phyloP scores from a whole-genome alignment of 768 basidiomycete genomes.

The Tremella mesenterica region DNA sequence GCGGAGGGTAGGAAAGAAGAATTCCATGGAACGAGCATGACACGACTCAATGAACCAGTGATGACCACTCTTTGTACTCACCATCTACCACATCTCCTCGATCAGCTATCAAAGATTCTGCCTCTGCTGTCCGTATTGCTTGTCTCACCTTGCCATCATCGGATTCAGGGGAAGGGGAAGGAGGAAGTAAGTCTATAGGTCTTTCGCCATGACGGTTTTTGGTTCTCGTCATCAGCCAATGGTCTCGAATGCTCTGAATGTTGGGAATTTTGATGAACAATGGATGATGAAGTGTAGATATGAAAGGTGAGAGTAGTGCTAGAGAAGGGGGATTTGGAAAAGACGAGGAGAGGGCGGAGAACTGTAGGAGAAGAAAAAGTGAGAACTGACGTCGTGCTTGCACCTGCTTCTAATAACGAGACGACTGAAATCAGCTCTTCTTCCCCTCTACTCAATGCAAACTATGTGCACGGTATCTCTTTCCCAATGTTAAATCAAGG shows the following conservation, averaged over 20 bases:
- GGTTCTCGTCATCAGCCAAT: conserved; percentile 49
- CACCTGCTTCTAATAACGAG: conserved; percentile 64
- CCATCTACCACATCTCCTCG: conserved; percentile 60
- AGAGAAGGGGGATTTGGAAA: not conserved
- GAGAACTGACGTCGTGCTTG: conserved; percentile 55
- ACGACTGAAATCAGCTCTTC: conserved; percentile 11
- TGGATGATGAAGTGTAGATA: not conserved
- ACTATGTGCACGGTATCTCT: no score
- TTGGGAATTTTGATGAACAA: not conserved
- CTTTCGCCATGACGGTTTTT: conserved; percentile 62
- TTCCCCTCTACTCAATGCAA: no score
- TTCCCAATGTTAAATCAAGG: no score
- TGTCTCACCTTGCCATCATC: conserved; percentile 52
- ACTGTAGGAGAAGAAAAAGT: no score
- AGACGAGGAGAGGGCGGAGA: not conserved
- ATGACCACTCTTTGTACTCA: no score
- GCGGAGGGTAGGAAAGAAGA: no score
- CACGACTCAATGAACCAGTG: no score
- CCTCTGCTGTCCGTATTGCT: conserved; percentile 54
- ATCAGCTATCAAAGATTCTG: conserved; percentile 50
- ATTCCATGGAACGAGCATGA: no score
- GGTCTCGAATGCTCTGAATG: not conserved
- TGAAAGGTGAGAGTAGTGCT: not conserved
- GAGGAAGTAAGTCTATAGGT: conserved; percentile 53
- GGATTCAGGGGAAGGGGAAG: conserved; percentile 22